Base-by-base conservation (phyloP, 164 flowering plant genomes). In the Hamamelis virginiana region DNA sequence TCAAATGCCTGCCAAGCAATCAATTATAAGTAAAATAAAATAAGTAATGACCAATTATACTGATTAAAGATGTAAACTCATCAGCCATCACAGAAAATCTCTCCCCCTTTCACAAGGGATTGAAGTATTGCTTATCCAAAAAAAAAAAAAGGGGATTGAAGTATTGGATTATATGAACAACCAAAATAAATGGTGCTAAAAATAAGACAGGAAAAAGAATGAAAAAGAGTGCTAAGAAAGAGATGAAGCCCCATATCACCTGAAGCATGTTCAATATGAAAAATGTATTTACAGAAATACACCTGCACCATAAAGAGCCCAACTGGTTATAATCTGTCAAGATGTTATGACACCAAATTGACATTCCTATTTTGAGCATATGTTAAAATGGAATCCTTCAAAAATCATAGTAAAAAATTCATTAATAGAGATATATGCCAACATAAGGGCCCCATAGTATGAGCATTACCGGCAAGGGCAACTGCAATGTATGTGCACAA, bases 221-320 rank as follows among this genome's bases (percentile, higher is more conserved):
- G 62, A 15, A 56, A 23, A 64, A n/a, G 19, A 14, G 23, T 10
- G 25, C 15, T 66, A 18, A 15, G 48, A 22, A 28, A 23, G 46
- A 60, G 44, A 38, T 53, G 45, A 10, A 60, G 74, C 47, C 14
- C 21, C 19, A 55, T 74, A 77, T 69, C 59, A 94, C 98, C 98
- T 95, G 91, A 75, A 95, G 97, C 98, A 92, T 91, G 76, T 77
- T 83, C 67, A 77, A 81, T 72, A 95, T 89, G 78, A 92, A 92
- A 80, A 64, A 79, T 2, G 92, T 84, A 80, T 95, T 92, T 15
- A 68, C 45, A 14, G 92, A 76, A 59, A 95, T 89, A 76, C 97
- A 89, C 91, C 98, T 94, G 94, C 85, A 84, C 57, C 43, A 72
- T n/a, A 25, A 56, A 44, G 23, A 60, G 28, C 43, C 38, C 56